These are phyloP conservation scores for Sarocladium kiliense DNA, from an alignment of 2,329 filamentous ascomycete genomes.

Conservation along the genomic window DNA sequence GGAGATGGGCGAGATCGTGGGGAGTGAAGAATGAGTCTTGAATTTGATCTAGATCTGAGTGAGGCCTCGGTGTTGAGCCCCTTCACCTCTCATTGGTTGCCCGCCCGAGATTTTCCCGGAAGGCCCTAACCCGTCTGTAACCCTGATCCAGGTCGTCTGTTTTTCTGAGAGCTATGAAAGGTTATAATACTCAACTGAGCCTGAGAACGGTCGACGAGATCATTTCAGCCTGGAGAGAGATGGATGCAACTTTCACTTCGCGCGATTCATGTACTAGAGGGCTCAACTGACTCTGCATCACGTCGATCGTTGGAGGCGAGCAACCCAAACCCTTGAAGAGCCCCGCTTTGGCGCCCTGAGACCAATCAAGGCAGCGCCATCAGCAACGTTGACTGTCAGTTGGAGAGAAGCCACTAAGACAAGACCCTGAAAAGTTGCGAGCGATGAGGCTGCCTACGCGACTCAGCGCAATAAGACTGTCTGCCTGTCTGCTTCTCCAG, in stretches of 20 bases:
- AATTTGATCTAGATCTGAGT: neutral
- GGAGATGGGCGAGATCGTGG: neutral
- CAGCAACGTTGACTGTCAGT: constrained; percentile 1
- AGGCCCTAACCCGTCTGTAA: neutral
- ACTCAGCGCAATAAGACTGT: neutral
- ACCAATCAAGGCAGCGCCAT: neutral
- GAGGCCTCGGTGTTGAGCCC: neutral
- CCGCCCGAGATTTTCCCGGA: neutral
- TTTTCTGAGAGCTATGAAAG: too few species aligned
- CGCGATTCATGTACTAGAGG: too few species aligned
- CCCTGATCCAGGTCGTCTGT: neutral
- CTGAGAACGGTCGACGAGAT: too few species aligned
- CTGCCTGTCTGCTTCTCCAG: neutral
- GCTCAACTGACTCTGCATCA: too few species aligned
- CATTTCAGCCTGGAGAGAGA: neutral
- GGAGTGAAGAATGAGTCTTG: neutral
- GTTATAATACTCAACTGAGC: too few species aligned
- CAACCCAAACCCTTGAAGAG: neutral
- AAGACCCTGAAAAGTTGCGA: too few species aligned
- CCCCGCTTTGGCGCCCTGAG: neutral
- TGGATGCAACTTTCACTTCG: too few species aligned
- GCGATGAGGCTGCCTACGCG: too few species aligned
- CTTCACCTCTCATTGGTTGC: neutral
- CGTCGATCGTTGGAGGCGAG: too few species aligned
- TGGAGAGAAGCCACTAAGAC: neutral